Evolutionary conservation across 2,329 filamentous ascomycete species (phyloP).

Genomic region (Cordyceps fumosorosea): DNA sequence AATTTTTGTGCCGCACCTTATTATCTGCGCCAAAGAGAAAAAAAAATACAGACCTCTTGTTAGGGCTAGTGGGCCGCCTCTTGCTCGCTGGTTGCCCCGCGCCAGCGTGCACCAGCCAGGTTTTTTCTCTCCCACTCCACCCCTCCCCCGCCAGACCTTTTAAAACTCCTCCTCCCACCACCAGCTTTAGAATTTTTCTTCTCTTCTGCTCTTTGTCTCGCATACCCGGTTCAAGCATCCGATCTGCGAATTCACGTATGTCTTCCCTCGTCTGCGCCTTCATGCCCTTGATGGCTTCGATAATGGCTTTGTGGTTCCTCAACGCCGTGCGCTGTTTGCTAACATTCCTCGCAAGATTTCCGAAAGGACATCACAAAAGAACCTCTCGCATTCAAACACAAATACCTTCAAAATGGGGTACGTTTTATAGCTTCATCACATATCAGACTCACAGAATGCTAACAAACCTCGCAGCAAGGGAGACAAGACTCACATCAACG

Average conservation of each 20-base stretch:
- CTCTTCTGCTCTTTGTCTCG: constrained; percentile 35
- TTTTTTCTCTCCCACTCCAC: constrained; percentile 19
- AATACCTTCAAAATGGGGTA: constrained; percentile 33
- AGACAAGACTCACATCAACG: constrained; percentile 93
- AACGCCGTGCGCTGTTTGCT: constrained; percentile 11
- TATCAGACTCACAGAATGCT: constrained; percentile 3
- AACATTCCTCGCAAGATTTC: constrained; percentile 19
- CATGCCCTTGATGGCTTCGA: neutral
- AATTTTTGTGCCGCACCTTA: constrained; percentile 7
- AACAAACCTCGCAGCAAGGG: constrained; percentile 63
- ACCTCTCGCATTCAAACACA: constrained; percentile 17
- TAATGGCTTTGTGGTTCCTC: neutral
- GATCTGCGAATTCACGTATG: constrained; percentile 35
- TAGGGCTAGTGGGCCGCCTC: constrained; percentile 8
- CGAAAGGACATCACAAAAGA: constrained; percentile 18
- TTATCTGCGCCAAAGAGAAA: neutral
- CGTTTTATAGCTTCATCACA: neutral
- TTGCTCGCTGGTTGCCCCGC: constrained; percentile 27
- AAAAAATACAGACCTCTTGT: constrained; percentile 1
- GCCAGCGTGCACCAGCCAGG: constrained; percentile 21
- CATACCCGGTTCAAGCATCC: constrained; percentile 40
- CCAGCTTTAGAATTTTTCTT: constrained; percentile 29
- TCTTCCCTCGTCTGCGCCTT: constrained; percentile 10
- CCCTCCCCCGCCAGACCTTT: constrained; percentile 25
- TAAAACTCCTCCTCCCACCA: constrained; percentile 34